Base-by-base conservation (phyloP, 1,284 basidiomycete genomes). In the Tilletiopsis washingtonensis region DNA sequence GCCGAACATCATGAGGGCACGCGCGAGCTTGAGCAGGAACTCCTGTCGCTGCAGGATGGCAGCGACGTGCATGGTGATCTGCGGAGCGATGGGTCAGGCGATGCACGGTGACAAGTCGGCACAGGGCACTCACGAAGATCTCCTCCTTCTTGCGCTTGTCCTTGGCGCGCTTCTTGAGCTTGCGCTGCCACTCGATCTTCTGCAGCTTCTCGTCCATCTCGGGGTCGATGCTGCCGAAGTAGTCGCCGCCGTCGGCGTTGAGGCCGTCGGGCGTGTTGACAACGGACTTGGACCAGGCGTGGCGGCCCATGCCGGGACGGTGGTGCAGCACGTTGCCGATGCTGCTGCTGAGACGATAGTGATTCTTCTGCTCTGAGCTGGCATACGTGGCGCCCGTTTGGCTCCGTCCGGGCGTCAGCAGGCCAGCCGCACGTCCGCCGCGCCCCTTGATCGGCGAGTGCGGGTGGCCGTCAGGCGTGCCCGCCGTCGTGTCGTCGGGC, bases 1-100 rank as follows among this genome's bases (percentile, higher is more conserved):
- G 36, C 88, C 88, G 61, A 91, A 93, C 88, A 91, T 91, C 88
- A 93, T 91, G 78, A 94, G 81, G 6, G 88, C 84, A 40, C 89
- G 81, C 15, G 85, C 81, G 36, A 93, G 81, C 77, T 93, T 93
- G 71, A 91, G 77, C 53, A 94, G 79, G 75, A 93, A 93, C 59
- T 91, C 85, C 72, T 93, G 88, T 17, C 91, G 80, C 63, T 84
- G 82, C 42, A 91, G 78, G 58, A 91, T 85, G 51, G 85, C 84
- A 2, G 88, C 88, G 19, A 91, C 85, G 67, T 91, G 89, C 62
- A 84, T 85, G 34, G 89, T 90, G 59, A 91, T 91, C 29, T 34
- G 29, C 9, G n/a, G n/a, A 34, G 29, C n/a, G 29, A 9, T 34
- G 29, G 29, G 29, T 34, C 2, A 40, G n/a, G 25, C 17, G 24